These are phyloP conservation scores for Breviolum minutum DNA, from an alignment of 73 alveolate species.

Conservation along the genomic window DNA sequence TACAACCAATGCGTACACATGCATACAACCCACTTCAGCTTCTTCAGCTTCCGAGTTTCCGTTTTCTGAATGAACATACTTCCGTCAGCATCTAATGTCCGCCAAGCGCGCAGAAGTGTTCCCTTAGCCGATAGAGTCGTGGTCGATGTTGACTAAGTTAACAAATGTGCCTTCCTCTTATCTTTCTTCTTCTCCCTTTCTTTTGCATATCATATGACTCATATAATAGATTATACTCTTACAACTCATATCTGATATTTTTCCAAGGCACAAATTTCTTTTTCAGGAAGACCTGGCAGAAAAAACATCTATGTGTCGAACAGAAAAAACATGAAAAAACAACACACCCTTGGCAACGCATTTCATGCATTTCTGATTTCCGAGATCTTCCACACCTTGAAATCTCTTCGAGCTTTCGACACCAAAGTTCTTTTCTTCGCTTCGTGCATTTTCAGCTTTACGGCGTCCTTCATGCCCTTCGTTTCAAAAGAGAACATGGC, in stretches of 20 bases:
- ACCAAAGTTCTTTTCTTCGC: conserved; percentile 21
- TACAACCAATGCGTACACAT: no score
- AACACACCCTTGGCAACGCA: neutral
- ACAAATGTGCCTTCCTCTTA: neutral
- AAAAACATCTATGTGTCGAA: neutral
- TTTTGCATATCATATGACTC: no score
- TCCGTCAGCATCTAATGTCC: conserved; percentile 33
- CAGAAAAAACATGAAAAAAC: no score
- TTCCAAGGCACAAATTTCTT: conserved; percentile 47
- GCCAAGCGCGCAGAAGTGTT: conserved; percentile 44
- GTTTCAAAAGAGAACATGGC: no score
- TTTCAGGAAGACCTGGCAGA: neutral
- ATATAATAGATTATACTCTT: no score
- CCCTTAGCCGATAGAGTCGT: neutral
- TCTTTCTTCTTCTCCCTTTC: no score
- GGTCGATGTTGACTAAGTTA: neutral
- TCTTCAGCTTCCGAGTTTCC: no score
- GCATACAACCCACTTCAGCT: no score
- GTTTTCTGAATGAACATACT: conserved; percentile 49
- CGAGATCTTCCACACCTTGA: neutral
- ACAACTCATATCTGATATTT: no score
- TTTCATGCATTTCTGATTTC: no score
- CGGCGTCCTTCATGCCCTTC: conserved; percentile 34
- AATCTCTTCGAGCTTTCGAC: conserved; percentile 22
- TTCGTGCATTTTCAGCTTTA: neutral